Evolutionary conservation across 2,329 filamentous ascomycete species (phyloP).

Genomic region (Aureobasidium sp.): DNA sequence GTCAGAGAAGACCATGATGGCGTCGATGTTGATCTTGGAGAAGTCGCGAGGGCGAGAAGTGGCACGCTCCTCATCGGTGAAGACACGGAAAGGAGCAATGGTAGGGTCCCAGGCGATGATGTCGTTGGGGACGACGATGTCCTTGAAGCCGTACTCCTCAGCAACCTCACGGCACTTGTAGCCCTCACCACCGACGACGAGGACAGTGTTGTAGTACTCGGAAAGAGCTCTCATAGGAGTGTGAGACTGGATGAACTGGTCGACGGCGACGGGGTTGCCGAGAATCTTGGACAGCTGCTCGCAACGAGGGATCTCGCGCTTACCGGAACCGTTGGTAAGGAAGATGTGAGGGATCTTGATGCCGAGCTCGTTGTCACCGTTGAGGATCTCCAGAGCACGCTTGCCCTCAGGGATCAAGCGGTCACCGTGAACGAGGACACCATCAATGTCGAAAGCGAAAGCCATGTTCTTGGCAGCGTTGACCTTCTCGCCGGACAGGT

Average conservation of each 20-base stretch:
- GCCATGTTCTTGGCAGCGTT: slow-evolving; percentile 67
- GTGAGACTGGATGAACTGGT: slow-evolving; percentile 71
- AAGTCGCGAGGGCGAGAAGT: slow-evolving; percentile 64
- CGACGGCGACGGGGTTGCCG: slow-evolving; percentile 53
- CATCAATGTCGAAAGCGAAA: slow-evolving; percentile 71
- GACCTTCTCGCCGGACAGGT: slow-evolving; percentile 57
- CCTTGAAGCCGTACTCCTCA: slow-evolving; percentile 64
- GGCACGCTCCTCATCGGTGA: slow-evolving; percentile 58
- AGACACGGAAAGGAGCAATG: slow-evolving; percentile 60
- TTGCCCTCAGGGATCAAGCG: slow-evolving; percentile 59
- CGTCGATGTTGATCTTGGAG: slow-evolving; percentile 60
- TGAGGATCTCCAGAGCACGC: slow-evolving; percentile 59
- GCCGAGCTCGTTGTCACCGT: slow-evolving; percentile 67
- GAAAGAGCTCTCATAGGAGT: slow-evolving; percentile 67
- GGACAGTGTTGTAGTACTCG: slow-evolving; percentile 68
- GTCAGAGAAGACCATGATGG: slow-evolving; percentile 70
- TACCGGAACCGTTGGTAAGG: slow-evolving; percentile 66
- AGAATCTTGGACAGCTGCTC: slow-evolving; percentile 61
- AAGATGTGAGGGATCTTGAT: slow-evolving; percentile 72
- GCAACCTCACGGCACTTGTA: slow-evolving; percentile 66
- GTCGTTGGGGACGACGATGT: slow-evolving; percentile 65
- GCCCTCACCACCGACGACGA: slow-evolving; percentile 67
- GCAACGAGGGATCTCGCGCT: slow-evolving; percentile 56
- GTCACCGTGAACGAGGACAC: slow-evolving; percentile 66
- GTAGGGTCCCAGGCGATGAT: slow-evolving; percentile 61